Evolutionary conservation across 257 asterid genomes (phyloP), one percentile per base, ranked within the genome.

Genomic region (Agastache rugosa): DNA sequence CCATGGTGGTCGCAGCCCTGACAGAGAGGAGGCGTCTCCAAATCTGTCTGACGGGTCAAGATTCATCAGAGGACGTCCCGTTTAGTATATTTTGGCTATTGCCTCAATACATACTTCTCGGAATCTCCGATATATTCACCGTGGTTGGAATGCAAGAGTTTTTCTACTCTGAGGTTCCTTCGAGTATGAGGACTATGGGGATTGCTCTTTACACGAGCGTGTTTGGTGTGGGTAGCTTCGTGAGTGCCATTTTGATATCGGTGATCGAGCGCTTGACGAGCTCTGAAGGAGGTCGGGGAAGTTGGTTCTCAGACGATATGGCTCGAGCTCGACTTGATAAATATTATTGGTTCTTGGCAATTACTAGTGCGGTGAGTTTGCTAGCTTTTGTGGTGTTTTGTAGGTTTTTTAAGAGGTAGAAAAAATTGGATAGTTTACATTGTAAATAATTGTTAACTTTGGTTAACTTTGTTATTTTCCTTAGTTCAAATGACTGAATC

Each of bases 101-200:
- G 42, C 99, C 99, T 0, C 99, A 95, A 63, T 95, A 95, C 69
- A 80, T 95, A 3, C 15, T 95, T 48, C 68, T 95, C 69, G 99
- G 99, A 5, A 85, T 95, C 39, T 95, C 99, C 0, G 99, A 95
- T 39, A 87, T 92, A 35, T 95, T 95, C 74, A 95, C 99, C 0
- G 99, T 95, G 0, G 99, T 95, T 0, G 99, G 98, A 35, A 92
- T 95, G 99, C 98, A 95, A 66, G 98, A 92, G 77, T 95, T 82
- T 72, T 95, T 95, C 83, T 92, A 88, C 17, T 83, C 91, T 0
- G 93, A 92, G 67, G 99, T 95, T n/a, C 99, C 99, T 0, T 69
- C 35, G 19, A 78, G 79, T 15, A 89, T 92, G 96, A 82, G 96
- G 75, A 92, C 98, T 0, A 84, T 91, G 91, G 99, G 99, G 10